phyloP scores from a whole-genome alignment of 805 yeast species.

The Suhomyces faveliae region DNA sequence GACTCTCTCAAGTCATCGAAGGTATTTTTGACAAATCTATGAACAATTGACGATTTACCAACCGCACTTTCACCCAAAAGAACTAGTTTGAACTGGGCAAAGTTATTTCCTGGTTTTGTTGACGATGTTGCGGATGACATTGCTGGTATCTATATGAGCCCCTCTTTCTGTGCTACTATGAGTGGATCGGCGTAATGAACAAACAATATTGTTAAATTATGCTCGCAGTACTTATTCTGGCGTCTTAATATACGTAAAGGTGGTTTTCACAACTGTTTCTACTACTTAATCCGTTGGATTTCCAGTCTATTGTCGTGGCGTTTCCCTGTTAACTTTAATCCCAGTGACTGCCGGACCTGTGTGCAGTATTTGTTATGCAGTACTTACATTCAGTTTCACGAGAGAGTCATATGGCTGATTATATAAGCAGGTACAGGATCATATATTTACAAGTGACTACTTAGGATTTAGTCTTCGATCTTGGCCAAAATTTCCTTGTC shows the following conservation, averaged over 20 bases:
- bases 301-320: background rate
- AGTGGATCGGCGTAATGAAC: background rate
- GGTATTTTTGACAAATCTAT: constrained; percentile 68
- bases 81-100: constrained; percentile 65
- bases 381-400: too few relatives aligned
- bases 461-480: constrained; percentile 43
- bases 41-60: constrained; percentile 70
- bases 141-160: background rate
- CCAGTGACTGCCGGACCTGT: background rate
- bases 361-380: background rate
- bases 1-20: constrained; percentile 75
- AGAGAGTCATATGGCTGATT: background rate
- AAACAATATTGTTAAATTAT: background rate
- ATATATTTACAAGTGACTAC: constrained; percentile 5
- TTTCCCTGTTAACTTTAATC: background rate
- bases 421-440: background rate
- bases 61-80: constrained; percentile 82
- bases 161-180: background rate
- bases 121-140: constrained; percentile 2
- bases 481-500: constrained; percentile 95
- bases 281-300: background rate
- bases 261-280: background rate
- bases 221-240: background rate
- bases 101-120: constrained; percentile 15
- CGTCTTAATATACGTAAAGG: background rate